phyloP scores from a whole-genome alignment of 169 alveolate species.

The Blepharisma undulans region DNA sequence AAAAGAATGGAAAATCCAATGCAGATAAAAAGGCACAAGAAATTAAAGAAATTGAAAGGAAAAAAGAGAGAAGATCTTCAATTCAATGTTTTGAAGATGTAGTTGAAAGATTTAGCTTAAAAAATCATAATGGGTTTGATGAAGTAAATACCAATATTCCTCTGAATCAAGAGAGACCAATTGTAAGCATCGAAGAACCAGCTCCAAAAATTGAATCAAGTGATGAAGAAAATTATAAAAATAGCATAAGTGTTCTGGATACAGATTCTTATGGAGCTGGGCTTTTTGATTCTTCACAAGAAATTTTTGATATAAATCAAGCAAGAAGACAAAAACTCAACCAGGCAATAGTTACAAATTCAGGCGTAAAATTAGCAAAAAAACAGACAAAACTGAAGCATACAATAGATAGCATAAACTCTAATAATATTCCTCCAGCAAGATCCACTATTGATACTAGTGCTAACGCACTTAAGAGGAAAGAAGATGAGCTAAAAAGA shows the following conservation, averaged over 20 bases:
- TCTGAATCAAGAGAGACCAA: not conserved
- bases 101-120: not conserved
- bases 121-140: not conserved
- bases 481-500: not conserved
- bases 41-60: not conserved
- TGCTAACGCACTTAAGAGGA: not conserved
- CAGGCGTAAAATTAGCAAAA: not conserved
- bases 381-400: not conserved
- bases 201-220: not conserved
- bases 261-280: not conserved
- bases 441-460: not conserved
- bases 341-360: not conserved
- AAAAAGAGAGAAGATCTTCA: not conserved
- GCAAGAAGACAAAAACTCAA: not conserved
- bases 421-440: not conserved
- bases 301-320: not conserved
- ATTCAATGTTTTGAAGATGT: not conserved
- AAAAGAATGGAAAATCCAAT: not conserved
- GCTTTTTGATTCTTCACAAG: not conserved
- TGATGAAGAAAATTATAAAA: not conserved
- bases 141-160: too few species aligned
- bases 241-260: not conserved
- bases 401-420: not conserved
- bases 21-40: not conserved
- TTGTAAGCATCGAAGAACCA: not conserved